Conservation (phyloP, 306 rosid species). For the Castanea sativa region DNA sequence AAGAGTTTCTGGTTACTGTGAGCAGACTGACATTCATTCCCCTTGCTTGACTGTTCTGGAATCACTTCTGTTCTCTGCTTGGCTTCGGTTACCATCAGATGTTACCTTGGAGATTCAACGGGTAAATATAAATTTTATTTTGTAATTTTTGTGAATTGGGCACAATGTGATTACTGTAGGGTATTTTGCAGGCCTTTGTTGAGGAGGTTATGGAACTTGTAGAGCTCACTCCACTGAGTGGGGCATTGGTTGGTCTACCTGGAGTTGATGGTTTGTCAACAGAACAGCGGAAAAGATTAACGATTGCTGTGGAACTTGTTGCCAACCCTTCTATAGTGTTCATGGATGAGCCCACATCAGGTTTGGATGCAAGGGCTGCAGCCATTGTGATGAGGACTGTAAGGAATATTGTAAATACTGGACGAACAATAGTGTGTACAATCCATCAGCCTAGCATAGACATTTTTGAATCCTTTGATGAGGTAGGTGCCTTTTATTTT, state of each 20-base stretch:
- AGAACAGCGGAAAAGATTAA: slow-evolving; percentile 89
- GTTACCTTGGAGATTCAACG: slow-evolving; percentile 73
- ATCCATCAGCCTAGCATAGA: slow-evolving; percentile 99
- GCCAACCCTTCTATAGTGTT: slow-evolving; percentile 92
- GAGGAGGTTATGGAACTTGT: slow-evolving; percentile 98
- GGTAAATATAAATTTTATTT: slow-evolving; percentile 39
- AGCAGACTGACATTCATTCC: slow-evolving; percentile 93
- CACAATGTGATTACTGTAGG: slow-evolving; percentile 3
- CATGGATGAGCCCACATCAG: slow-evolving; percentile 99
- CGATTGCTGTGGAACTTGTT: slow-evolving; percentile 93
- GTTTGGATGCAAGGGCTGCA: slow-evolving; percentile 95
- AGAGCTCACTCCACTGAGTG: slow-evolving; percentile 80
- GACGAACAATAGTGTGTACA: slow-evolving; percentile 96
- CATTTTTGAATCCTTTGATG: slow-evolving; percentile 98
- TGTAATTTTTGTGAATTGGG: slow-evolving; percentile 12
- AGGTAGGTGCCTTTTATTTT: slow-evolving; percentile 43
- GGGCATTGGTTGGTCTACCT: slow-evolving; percentile 89
- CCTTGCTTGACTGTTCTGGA: slow-evolving; percentile 91
- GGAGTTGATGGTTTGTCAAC: slow-evolving; percentile 94
- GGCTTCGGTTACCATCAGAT: slow-evolving; percentile 89
- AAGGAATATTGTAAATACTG: slow-evolving; percentile 93
- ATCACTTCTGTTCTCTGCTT: slow-evolving; percentile 86
- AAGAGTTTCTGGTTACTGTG: slow-evolving; percentile 97
- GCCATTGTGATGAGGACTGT: slow-evolving; percentile 99
- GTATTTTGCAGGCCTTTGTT: slow-evolving; percentile 74